Percentiles rank a stretch among this genome's conserved stretches.
Evolutionary conservation across 192 early-diverging fungal species (phyloP).

Genomic region (Linnemannia hyalina): DNA sequence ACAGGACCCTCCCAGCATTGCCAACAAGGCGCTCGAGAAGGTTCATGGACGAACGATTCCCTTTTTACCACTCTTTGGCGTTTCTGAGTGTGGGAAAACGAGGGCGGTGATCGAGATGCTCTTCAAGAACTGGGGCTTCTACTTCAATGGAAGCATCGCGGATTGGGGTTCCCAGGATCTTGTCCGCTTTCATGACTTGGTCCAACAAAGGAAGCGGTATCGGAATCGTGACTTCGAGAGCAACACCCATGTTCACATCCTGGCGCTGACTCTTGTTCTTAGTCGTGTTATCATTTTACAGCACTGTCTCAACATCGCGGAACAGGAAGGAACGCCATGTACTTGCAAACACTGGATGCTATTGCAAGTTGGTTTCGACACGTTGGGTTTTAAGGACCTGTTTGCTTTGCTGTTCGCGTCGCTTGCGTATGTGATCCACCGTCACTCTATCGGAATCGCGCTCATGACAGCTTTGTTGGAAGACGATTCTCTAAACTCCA

Average conservation of each 20-base stretch:
- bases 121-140: slow-evolving; percentile 29
- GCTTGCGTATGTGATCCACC: not conserved
- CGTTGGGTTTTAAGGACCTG: slow-evolving; percentile 1
- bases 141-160: slow-evolving; percentile 19
- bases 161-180: slow-evolving; percentile 20
- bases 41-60: not conserved
- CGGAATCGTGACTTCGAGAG: not conserved
- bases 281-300: slow-evolving; percentile 15
- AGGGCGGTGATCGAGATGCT: slow-evolving; percentile 23
- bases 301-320: slow-evolving; percentile 11
- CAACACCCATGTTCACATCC: slow-evolving; percentile 18
- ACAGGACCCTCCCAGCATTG: slow-evolving; percentile 14
- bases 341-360: slow-evolving; percentile 31
- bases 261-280: slow-evolving; percentile 15
- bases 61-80: slow-evolving; percentile 14
- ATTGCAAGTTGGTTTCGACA: not conserved
- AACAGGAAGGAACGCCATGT: not conserved
- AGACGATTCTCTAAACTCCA: slow-evolving; percentile 15
- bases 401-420: slow-evolving; percentile 11
- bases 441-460: not conserved
- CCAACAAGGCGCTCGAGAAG: slow-evolving; percentile 17
- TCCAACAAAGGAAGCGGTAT: slow-evolving; percentile 5
- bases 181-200: not conserved
- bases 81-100: slow-evolving; percentile 27
- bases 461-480: not conserved